These are phyloP conservation scores for Pythium vanterpoolii DNA, from an alignment of 352 stramenopile species.

Conservation along the genomic window DNA sequence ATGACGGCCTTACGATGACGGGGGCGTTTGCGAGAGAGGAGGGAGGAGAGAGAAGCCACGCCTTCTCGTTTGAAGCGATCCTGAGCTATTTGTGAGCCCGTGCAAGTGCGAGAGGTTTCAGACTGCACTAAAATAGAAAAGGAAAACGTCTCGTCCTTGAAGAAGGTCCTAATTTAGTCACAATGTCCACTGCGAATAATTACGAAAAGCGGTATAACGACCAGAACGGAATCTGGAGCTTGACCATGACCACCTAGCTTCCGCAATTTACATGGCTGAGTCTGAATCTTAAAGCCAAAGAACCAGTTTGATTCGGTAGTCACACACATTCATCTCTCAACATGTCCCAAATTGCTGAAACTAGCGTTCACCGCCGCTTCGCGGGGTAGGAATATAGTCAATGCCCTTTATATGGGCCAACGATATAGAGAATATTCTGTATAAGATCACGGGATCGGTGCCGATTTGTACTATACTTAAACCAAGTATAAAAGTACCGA, in stretches of 20 bases:
- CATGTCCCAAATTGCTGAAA: neutral
- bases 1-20: neutral
- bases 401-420: too few relatives aligned
- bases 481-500: too few relatives aligned
- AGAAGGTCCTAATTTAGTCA: neutral
- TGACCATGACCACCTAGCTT: too few relatives aligned
- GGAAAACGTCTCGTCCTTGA: neutral
- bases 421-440: too few relatives aligned
- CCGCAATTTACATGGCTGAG: conserved; percentile 1
- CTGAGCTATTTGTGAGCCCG: neutral
- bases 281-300: neutral
- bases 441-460: too few relatives aligned
- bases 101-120: conserved; percentile 4
- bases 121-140: conserved; percentile 2
- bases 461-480: too few relatives aligned
- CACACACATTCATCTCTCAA: neutral
- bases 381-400: too few relatives aligned
- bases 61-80: neutral
- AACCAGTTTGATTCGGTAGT: conserved; percentile 2
- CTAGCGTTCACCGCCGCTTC: too few relatives aligned
- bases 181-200: neutral
- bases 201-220: neutral
- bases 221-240: neutral
- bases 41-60: neutral
- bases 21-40: neutral